Evolutionary conservation across 2,329 filamentous ascomycete species (phyloP).

Genomic region (Aspergillus arachidicola): DNA sequence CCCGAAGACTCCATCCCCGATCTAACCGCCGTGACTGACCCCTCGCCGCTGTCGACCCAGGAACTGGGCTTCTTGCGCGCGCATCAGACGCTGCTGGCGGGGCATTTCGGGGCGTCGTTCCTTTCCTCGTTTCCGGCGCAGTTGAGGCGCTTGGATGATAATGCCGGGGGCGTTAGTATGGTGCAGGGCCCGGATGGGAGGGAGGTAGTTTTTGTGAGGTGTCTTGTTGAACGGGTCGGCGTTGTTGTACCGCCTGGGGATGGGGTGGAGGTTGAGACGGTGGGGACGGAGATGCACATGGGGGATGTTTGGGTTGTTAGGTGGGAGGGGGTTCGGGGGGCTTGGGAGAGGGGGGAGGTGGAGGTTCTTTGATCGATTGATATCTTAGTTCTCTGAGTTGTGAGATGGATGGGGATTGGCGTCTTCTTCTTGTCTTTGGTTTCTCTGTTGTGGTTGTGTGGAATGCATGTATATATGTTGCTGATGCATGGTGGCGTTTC

Average conservation of each 20-base stretch:
- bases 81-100: slow-evolving; percentile 81
- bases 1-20: slow-evolving; percentile 38
- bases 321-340: slow-evolving; percentile 71
- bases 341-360: slow-evolving; percentile 47
- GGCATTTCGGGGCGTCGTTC: slow-evolving; percentile 85
- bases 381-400: neutral
- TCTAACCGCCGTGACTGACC: slow-evolving; percentile 43
- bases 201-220: slow-evolving; percentile 79
- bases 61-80: slow-evolving; percentile 82
- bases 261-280: slow-evolving; percentile 29
- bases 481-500: slow-evolving; percentile 1
- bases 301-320: slow-evolving; percentile 70
- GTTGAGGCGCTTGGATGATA: slow-evolving; percentile 86
- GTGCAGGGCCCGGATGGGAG: slow-evolving; percentile 83
- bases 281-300: slow-evolving; percentile 49
- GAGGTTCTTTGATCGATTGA: slow-evolving; percentile 41
- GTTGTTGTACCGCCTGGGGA: slow-evolving; percentile 39
- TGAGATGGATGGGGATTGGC: slow-evolving; percentile 1
- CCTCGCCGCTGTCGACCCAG: slow-evolving; percentile 67
- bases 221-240: slow-evolving; percentile 51
- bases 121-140: slow-evolving; percentile 76
- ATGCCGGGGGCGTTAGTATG: slow-evolving; percentile 87
- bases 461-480: neutral
- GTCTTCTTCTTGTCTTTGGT: neutral
- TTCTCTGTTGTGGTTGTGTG: neutral